Evolutionary conservation across 345 rosid genomes (phyloP), one percentile per base, ranked within the genome.

Genomic region (Rhodamnia rubescens): DNA sequence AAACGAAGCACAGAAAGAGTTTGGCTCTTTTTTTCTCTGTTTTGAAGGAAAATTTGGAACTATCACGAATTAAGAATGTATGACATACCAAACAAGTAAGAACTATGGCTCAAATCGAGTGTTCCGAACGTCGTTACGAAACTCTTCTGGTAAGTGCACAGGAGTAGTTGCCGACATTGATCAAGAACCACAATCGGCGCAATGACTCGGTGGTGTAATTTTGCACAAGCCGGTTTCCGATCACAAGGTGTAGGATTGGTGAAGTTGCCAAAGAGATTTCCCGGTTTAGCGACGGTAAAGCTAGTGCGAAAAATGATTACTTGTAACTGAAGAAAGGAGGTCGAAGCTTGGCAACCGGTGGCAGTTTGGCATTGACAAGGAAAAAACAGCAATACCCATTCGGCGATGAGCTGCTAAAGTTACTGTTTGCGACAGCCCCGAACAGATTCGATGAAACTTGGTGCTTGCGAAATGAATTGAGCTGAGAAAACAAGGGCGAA

Each of bases 221-320:
- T 1, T n/a, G n/a, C 0, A 0, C 64, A 58, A 58, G 0, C 69
- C 0, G 18, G 32, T n/a, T 58, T 0, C 16, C 16, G 0, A 58
- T 58, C 32, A 58, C 1, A n/a, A n/a, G 69, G 36, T 58, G 69
- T 0, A n/a, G 69, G 69, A 58, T 58, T 58, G 69, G 36, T 12
- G 69, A 58, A n/a, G 0, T 0, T 0, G 16, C 36, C 14, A 18
- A 58, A n/a, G 18, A 58, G 18, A 58, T 58, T 58, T 58, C n/a
- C 36, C 0, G 0, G 36, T n/a, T n/a, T 58, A 58, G 32, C 13
- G 0, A 58, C 0, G 0, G 36, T 58, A 29, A 58, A 0, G 69
- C 69, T 58, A 13, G 69, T n/a, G 1, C 5, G 0, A 27, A 58
- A 58, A 6, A 2, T 0, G 69, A 3, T 58, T 5, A 58, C 69